phyloP scores from a whole-genome alignment of 164 flowering plant species.

The Vitis rotundifolia region DNA sequence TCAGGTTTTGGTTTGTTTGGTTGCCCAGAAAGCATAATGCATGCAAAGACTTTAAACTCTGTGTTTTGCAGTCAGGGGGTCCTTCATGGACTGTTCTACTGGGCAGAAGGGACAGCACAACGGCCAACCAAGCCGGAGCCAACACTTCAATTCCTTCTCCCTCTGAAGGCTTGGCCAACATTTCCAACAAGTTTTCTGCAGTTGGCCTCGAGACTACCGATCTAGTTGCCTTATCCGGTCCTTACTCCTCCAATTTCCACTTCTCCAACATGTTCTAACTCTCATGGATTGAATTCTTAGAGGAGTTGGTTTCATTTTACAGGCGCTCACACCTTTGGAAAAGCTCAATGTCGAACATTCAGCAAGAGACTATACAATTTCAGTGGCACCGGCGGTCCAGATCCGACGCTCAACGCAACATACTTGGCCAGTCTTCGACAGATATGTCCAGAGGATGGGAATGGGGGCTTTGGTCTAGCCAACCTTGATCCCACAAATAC shows the following conservation, averaged over 20 bases:
- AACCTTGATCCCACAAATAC: conserved; percentile 14
- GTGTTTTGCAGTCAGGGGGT: conserved; percentile 29
- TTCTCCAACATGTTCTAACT: background rate
- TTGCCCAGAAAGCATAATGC: background rate
- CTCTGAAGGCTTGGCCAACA: background rate
- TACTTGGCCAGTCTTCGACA: conserved; percentile 10
- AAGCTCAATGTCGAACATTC: conserved; percentile 14
- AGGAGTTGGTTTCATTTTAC: background rate
- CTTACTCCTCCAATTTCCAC: no score
- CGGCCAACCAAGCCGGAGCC: conserved; percentile 1
- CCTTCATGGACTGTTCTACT: conserved; percentile 27
- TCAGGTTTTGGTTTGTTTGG: background rate
- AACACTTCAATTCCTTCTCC: background rate
- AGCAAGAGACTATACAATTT: conserved; percentile 17
- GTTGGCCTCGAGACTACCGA: conserved; percentile 14
- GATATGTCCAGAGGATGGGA: conserved; percentile 18
- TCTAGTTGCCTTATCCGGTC: conserved; percentile 31
- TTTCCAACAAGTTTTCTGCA: background rate
- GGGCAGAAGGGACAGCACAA: conserved; percentile 5
- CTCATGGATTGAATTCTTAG: background rate
- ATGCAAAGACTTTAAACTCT: background rate
- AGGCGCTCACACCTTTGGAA: conserved; percentile 31
- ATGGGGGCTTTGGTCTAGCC: conserved; percentile 12
- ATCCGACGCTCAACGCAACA: conserved; percentile 16
- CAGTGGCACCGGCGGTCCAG: conserved; percentile 14